Conservation (phyloP, 2,329 filamentous ascomycete species). For the Arthrocladium fulminans region DNA sequence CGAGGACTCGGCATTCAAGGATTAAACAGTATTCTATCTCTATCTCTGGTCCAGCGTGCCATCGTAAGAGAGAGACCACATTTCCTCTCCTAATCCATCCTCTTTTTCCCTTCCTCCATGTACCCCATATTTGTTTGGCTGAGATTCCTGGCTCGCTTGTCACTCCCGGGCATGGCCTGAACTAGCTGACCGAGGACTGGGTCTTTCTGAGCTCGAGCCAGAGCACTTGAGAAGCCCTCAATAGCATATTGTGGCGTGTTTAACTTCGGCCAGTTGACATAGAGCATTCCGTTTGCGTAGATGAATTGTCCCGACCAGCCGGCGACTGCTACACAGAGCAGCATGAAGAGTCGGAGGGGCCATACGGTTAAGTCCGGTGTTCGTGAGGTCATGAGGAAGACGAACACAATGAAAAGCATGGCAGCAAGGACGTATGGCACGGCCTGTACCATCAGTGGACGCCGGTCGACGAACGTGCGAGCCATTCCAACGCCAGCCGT, state of each 20-base stretch:
- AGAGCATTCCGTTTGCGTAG: constrained; percentile 76
- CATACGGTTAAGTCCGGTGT: constrained; percentile 66
- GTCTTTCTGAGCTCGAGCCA: constrained; percentile 73
- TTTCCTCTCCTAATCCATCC: constrained; percentile 58
- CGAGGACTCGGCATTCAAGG: not conserved
- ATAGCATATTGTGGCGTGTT: constrained; percentile 78
- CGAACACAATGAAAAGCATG: constrained; percentile 71
- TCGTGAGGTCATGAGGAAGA: constrained; percentile 64
- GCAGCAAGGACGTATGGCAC: constrained; percentile 85
- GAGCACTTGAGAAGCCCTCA: constrained; percentile 82
- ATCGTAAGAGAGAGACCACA: not conserved
- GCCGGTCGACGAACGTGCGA: constrained; percentile 71
- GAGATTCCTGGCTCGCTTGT: constrained; percentile 66
- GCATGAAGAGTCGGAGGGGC: constrained; percentile 70
- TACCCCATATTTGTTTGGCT: constrained; percentile 75
- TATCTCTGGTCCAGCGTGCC: not conserved
- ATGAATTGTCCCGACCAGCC: constrained; percentile 71
- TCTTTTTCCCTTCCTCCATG: constrained; percentile 96
- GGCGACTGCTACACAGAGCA: constrained; percentile 66
- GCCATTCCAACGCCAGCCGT: constrained; percentile 61
- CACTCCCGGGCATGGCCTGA: constrained; percentile 34
- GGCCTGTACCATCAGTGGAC: constrained; percentile 83
- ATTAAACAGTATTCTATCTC: not conserved
- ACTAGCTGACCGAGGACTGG: constrained; percentile 69
- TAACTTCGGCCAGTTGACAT: constrained; percentile 97